Evolutionary conservation across 2,329 filamentous ascomycete species (phyloP).

Genomic region (Fusarium sp.): DNA sequence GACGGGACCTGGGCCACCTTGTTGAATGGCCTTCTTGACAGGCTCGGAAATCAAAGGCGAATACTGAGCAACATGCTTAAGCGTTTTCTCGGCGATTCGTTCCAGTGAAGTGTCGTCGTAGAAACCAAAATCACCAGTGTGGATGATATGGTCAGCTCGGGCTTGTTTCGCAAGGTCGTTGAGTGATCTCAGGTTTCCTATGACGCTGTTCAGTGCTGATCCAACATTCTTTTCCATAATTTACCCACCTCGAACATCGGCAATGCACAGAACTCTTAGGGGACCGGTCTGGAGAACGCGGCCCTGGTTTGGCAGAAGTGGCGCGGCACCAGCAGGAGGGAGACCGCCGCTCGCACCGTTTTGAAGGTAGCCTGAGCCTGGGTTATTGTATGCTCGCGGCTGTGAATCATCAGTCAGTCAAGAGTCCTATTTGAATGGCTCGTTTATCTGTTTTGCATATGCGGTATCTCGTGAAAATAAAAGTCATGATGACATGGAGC

Average conservation of each 20-base stretch:
- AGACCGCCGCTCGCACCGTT: conserved; percentile 71
- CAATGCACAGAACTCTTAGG: conserved; percentile 78
- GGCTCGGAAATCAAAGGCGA: conserved; percentile 91
- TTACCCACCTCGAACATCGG: conserved; percentile 77
- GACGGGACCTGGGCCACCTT: conserved; percentile 80
- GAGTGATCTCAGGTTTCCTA: conserved; percentile 94
- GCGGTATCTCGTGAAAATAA: conserved; percentile 8
- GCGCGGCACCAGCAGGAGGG: conserved; percentile 71
- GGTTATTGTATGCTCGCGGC: conserved; percentile 64
- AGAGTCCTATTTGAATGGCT: not conserved
- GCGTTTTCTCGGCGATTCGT: conserved; percentile 97
- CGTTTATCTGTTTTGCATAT: conserved; percentile 3
- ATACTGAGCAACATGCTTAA: conserved; percentile 99
- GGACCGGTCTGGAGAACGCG: conserved; percentile 76
- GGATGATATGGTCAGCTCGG: conserved; percentile 96
- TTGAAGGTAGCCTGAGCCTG: conserved; percentile 73
- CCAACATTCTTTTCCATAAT: conserved; percentile 29
- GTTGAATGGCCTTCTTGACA: conserved; percentile 76
- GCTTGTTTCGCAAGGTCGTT: conserved; percentile 97
- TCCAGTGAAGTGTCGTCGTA: conserved; percentile 97
- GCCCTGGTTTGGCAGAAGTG: conserved; percentile 77
- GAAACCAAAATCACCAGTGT: conserved; percentile 99
- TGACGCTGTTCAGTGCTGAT: conserved; percentile 29
- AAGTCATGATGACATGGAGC: conserved; percentile 25
- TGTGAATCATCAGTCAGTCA: conserved; percentile 49